Conservation (phyloP, 2,329 filamentous ascomycete genomes). For the Oidium heveae region DNA sequence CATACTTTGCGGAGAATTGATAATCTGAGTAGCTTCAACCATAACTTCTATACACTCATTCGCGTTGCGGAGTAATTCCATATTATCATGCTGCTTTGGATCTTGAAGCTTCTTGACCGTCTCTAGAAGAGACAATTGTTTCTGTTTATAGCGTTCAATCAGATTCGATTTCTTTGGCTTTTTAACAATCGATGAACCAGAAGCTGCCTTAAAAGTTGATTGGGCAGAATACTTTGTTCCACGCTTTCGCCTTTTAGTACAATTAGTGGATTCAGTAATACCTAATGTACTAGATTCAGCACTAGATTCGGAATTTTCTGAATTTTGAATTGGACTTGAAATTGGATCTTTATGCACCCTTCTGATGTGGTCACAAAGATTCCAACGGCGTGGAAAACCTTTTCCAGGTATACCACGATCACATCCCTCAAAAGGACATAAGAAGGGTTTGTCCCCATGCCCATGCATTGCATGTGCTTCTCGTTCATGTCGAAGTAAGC, state of each 20-base stretch:
- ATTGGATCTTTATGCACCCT: slow-evolving; percentile 44
- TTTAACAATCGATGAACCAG: slow-evolving; percentile 6
- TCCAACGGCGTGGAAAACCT: slow-evolving; percentile 88
- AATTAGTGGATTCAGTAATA: slow-evolving; percentile 9
- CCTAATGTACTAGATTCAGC: slow-evolving; percentile 8
- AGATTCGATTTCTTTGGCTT: slow-evolving; percentile 10
- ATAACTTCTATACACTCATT: slow-evolving; percentile 12
- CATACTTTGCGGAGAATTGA: slow-evolving; percentile 7
- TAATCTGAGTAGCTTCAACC: slow-evolving; percentile 9
- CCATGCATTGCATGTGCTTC: slow-evolving; percentile 92
- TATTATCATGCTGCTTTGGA: slow-evolving; percentile 8
- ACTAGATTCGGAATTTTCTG: slow-evolving; percentile 5
- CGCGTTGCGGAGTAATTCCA: slow-evolving; percentile 8
- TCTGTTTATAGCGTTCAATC: slow-evolving; percentile 10
- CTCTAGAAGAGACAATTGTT: slow-evolving; percentile 8
- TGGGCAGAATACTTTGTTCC: slow-evolving; percentile 8
- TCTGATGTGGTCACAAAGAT: slow-evolving; percentile 91
- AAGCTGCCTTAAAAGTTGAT: slow-evolving; percentile 7
- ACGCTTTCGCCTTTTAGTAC: slow-evolving; percentile 11
- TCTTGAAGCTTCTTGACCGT: slow-evolving; percentile 11
- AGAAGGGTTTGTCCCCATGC: slow-evolving; percentile 75
- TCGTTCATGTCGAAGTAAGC: slow-evolving; percentile 78
- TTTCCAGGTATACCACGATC: slow-evolving; percentile 61
- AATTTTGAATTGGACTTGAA: slow-evolving; percentile 9
- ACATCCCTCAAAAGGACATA: slow-evolving; percentile 70